Evolutionary conservation across 345 rosid genomes (phyloP), one percentile per base, ranked within the genome.

Genomic region (Angophora floribunda): DNA sequence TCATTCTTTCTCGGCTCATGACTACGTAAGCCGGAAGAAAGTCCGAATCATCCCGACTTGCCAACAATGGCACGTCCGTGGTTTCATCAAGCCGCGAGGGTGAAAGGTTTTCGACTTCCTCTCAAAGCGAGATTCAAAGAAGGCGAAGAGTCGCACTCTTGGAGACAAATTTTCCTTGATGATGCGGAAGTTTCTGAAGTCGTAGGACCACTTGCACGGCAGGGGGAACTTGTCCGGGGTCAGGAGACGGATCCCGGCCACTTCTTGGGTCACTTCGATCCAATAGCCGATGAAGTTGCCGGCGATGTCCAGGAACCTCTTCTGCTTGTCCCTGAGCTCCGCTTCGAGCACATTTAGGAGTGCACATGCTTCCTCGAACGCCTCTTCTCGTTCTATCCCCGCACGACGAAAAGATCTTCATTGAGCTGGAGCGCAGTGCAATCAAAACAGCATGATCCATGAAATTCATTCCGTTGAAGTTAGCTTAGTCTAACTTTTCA

Each of bases 301-400:
- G 10, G 65, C 93, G 45, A 96, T 92, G 87, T 96, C 98, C 51
- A 96, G 92, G 91, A 93, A 93, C 84, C 4, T 93, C 88, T 92
- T 94, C 45, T 85, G 53, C 53, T 52, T 41, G 51, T 91, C 91
- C 52, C 82, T 90, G 49, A 95, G 94, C 90, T 95, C 95, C 41
- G 90, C 90, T 89, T 94, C 98, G 0, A 96, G 92, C 11, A 19
- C 32, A 90, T 88, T 91, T 63, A 94, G 90, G 90, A 88, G 47
- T 24, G 89, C 91, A 6, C 13, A 7, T 15, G 93, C 94, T 89
- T 94, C 96, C 91, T 91, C 89, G 13, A 70, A 36, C 28, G 84
- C 84, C 55, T 90, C 91, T 59, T 90, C 94, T 36, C 92, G 86
- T 80, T 92, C 93, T 11, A 85, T 85, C 47, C 85, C 91, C 11